Percentiles rank a stretch among this genome's conserved stretches.
These are phyloP conservation scores for Acrocalymma vagum DNA, from an alignment of 2,329 filamentous ascomycete species.

Conservation along the genomic window DNA sequence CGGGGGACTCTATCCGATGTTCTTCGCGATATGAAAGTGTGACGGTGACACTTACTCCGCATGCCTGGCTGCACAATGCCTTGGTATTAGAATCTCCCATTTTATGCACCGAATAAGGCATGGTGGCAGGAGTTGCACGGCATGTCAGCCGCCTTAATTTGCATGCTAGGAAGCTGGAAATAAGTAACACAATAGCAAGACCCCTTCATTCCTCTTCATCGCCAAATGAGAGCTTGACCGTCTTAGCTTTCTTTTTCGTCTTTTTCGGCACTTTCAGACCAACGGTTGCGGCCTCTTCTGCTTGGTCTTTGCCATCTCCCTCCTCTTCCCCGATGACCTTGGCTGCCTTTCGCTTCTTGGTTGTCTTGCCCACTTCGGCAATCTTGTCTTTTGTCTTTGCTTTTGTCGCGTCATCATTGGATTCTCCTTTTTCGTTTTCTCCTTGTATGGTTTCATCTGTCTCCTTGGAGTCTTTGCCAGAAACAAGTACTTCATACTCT, in stretches of 20 bases:
- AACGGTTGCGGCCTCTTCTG: slow-evolving; percentile 11
- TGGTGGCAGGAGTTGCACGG: too few relatives aligned
- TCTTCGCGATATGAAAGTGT: too few relatives aligned
- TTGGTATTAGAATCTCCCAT: too few relatives aligned
- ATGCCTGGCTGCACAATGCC: too few relatives aligned
- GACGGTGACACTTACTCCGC: too few relatives aligned
- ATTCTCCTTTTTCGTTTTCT: slow-evolving; percentile 8
- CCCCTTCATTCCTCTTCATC: slow-evolving; percentile 39
- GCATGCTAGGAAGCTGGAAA: too few relatives aligned
- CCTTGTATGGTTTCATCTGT: slow-evolving; percentile 13
- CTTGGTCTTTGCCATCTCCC: slow-evolving; percentile 22
- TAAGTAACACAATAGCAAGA: neutral
- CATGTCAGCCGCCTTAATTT: too few relatives aligned
- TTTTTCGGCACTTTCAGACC: slow-evolving; percentile 36
- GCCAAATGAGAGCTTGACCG: slow-evolving; percentile 48
- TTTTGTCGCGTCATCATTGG: slow-evolving; percentile 4
- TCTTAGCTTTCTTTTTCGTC: slow-evolving; percentile 45
- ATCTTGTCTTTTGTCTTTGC: slow-evolving; percentile 38
- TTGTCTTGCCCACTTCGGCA: slow-evolving; percentile 37
- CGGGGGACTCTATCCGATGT: too few relatives aligned
- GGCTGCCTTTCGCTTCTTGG: slow-evolving; percentile 48
- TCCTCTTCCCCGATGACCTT: slow-evolving; percentile 44
- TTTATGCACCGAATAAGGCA: too few relatives aligned
- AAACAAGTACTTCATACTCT: slow-evolving; percentile 57
- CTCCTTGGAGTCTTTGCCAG: slow-evolving; percentile 32